A percentile compares a stretch with the other conserved stretches of the same genome.
Conservation (phyloP, 2,329 filamentous ascomycete species). For the Mycosphaerella arachidis region DNA sequence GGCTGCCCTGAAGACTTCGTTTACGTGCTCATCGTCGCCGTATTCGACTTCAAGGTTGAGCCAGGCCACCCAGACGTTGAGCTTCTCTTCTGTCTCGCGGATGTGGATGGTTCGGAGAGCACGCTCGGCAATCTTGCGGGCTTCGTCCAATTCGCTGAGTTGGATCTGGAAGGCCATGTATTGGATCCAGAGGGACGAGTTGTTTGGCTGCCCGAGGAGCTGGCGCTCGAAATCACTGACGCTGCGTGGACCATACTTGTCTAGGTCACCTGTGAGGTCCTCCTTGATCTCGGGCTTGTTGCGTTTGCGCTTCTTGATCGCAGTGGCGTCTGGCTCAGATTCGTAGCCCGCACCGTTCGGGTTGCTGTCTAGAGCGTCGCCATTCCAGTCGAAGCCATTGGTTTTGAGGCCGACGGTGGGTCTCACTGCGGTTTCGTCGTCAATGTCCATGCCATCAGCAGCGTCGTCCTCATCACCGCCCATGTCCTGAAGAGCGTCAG, state of each 20-base stretch:
- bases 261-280: constrained; percentile 87
- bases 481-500: constrained; percentile 27
- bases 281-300: constrained; percentile 77
- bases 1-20: constrained; percentile 84
- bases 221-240: constrained; percentile 90
- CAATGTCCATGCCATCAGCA: constrained; percentile 42
- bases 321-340: constrained; percentile 50
- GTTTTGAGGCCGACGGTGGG: constrained; percentile 54
- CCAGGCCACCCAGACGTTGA: constrained; percentile 91
- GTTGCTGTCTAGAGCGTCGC: constrained; percentile 50
- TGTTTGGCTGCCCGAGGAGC: constrained; percentile 85
- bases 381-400: constrained; percentile 84
- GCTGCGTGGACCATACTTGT: constrained; percentile 81
- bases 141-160: constrained; percentile 81
- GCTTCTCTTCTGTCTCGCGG: constrained; percentile 83
- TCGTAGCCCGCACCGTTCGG: constrained; percentile 54
- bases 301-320: constrained; percentile 54
- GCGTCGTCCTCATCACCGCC: constrained; percentile 45
- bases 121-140: constrained; percentile 82
- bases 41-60: constrained; percentile 93
- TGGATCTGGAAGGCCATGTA: constrained; percentile 99
- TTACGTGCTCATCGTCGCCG: constrained; percentile 68
- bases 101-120: constrained; percentile 89
- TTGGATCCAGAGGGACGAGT: constrained; percentile 87
- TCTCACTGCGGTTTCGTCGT: constrained; percentile 26